These are phyloP conservation scores for Medicago ruthenica DNA, from an alignment of 306 rosid genomes.

Conservation along the genomic window DNA sequence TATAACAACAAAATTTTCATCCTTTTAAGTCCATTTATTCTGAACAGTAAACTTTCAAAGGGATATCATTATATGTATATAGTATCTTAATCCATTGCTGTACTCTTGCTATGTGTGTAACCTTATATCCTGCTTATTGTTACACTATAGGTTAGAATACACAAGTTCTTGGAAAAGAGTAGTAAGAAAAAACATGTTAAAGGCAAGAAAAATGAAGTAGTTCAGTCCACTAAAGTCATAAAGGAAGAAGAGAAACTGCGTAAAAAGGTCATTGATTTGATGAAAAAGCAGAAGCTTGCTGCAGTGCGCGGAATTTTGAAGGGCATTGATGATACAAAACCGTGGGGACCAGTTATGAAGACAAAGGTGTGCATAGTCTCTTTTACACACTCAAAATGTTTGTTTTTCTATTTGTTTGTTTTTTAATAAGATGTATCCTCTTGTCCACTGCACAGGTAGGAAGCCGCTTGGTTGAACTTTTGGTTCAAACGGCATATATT, in stretches of 20 bases:
- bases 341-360: constrained; percentile 75
- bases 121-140: constrained; percentile 41
- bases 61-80: constrained; percentile 22
- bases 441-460: constrained; percentile 68
- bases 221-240: constrained; percentile 36
- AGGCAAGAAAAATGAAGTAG: constrained; percentile 53
- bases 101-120: constrained; percentile 16
- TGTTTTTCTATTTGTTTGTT: constrained; percentile 31
- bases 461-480: constrained; percentile 83
- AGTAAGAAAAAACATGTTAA: constrained; percentile 57
- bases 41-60: constrained; percentile 10
- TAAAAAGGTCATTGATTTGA: constrained; percentile 75
- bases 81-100: not conserved
- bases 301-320: constrained; percentile 63
- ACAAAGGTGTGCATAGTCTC: constrained; percentile 67
- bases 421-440: constrained; percentile 29
- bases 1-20: not conserved
- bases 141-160: constrained; percentile 77
- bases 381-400: constrained; percentile 30
- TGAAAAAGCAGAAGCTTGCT: constrained; percentile 74
- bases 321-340: constrained; percentile 56
- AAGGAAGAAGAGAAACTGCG: constrained; percentile 72
- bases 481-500: constrained; percentile 82
- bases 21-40: constrained; percentile 24
- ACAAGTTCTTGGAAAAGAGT: constrained; percentile 72